These are phyloP conservation scores for Streptanthus diversifolius DNA, from an alignment of 345 rosid species.

Conservation along the genomic window DNA sequence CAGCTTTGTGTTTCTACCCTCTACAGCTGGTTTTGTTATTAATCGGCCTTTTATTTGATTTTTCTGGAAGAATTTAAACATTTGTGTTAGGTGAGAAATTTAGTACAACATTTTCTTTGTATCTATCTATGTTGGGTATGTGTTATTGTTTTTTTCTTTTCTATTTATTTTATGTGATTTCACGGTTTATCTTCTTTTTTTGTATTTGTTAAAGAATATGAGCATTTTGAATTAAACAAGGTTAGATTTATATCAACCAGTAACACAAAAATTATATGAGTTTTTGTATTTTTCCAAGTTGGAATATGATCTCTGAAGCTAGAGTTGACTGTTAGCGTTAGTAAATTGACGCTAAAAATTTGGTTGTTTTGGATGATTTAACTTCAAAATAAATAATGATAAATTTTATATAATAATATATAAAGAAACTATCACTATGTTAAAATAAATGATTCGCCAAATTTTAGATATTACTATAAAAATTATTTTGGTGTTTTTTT, in stretches of 20 bases:
- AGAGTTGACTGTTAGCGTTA: neutral
- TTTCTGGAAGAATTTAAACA: neutral
- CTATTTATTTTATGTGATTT: neutral
- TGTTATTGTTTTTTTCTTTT: neutral
- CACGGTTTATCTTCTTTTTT: neutral
- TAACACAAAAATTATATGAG: neutral
- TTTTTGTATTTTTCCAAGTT: neutral
- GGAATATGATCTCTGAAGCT: neutral
- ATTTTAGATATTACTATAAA: too few relatives aligned
- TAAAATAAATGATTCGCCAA: too few relatives aligned
- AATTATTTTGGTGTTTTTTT: too few relatives aligned
- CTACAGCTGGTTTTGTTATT: conserved; percentile 6
- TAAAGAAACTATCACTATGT: too few relatives aligned
- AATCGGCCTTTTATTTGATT: conserved; percentile 4
- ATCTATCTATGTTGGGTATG: conserved; percentile 9
- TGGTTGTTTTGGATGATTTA: neutral
- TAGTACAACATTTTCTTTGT: conserved; percentile 6
- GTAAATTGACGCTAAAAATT: neutral
- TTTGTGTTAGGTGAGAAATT: conserved; percentile 10
- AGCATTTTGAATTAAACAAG: neutral
- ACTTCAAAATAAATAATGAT: neutral
- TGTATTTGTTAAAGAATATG: neutral
- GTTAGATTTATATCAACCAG: neutral
- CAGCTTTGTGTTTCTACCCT: conserved; percentile 21
- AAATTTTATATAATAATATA: neutral